Percentiles rank a stretch among this genome's conserved stretches.
These are phyloP conservation scores for Ruellia speciosa DNA, from an alignment of 305 asterid genomes.

Conservation along the genomic window DNA sequence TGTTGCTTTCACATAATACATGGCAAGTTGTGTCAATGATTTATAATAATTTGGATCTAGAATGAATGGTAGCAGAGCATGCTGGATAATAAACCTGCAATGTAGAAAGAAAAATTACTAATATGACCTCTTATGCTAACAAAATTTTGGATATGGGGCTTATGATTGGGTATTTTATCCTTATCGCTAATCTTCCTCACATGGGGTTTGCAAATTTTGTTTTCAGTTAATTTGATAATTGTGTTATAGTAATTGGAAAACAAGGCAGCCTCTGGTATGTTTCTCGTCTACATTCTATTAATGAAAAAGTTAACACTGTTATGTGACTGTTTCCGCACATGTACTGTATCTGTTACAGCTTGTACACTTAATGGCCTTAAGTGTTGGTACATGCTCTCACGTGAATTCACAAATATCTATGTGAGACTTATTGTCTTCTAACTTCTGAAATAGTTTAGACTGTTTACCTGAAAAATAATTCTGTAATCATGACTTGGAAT, in stretches of 20 bases:
- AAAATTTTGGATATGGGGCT: constrained; percentile 16
- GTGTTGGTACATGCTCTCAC: not conserved
- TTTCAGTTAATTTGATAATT: constrained; percentile 12
- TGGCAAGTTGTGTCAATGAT: constrained; percentile 9
- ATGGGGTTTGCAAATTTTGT: constrained; percentile 11
- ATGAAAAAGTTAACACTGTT: constrained; percentile 16
- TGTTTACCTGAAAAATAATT: too few relatives aligned
- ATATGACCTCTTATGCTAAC: not conserved
- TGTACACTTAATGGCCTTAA: constrained; percentile 1
- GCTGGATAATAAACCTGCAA: constrained; percentile 2
- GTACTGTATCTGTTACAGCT: constrained; percentile 12
- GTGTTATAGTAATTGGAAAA: constrained; percentile 13
- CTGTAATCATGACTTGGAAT: too few relatives aligned
- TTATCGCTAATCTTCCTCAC: constrained; percentile 8
- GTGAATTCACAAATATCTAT: too few relatives aligned
- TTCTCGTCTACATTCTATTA: not conserved
- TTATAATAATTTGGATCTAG: constrained; percentile 17
- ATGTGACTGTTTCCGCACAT: constrained; percentile 8
- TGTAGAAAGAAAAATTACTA: not conserved
- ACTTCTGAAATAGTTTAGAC: too few relatives aligned
- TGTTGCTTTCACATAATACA: constrained; percentile 28
- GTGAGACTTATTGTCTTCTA: too few relatives aligned
- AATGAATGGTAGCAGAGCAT: constrained; percentile 4
- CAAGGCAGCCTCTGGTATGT: constrained; percentile 9
- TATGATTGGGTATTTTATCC: constrained; percentile 13